Conservation (phyloP, 108 stramenopile genomes). For the Cylindrotheca fusiformis region DNA sequence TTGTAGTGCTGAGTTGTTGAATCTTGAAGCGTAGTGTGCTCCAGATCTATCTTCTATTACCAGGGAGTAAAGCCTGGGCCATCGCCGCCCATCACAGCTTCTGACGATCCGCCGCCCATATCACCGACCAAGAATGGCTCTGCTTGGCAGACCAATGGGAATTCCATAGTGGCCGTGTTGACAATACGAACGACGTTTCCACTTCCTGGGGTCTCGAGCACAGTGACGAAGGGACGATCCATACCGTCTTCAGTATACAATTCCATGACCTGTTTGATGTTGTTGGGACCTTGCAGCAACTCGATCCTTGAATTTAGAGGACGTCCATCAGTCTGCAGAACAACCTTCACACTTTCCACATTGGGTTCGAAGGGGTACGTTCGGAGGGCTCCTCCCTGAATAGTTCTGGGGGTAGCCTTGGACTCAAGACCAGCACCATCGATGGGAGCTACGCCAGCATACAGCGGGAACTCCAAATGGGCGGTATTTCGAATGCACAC, state of each 20-base stretch:
- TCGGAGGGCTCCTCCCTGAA: slow-evolving; percentile 26
- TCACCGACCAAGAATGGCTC: slow-evolving; percentile 57
- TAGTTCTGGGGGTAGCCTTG: slow-evolving; percentile 25
- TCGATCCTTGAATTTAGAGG: slow-evolving; percentile 82
- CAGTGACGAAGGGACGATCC: slow-evolving; percentile 78
- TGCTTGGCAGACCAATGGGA: slow-evolving; percentile 67
- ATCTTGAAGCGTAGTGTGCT: not conserved
- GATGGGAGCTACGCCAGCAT: slow-evolving; percentile 54
- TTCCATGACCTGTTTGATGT: slow-evolving; percentile 87
- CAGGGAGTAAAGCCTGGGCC: not conserved
- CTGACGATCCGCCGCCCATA: not conserved
- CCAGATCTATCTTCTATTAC: not conserved
- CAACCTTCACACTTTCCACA: slow-evolving; percentile 63
- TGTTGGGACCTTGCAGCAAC: slow-evolving; percentile 83
- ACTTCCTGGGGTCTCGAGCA: slow-evolving; percentile 78
- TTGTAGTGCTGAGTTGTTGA: not conserved
- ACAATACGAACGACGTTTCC: slow-evolving; percentile 85
- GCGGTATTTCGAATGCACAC: slow-evolving; percentile 76
- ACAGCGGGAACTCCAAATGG: slow-evolving; percentile 74
- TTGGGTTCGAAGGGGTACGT: slow-evolving; percentile 73
- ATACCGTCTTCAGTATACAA: slow-evolving; percentile 82
- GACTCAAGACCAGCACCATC: slow-evolving; percentile 14
- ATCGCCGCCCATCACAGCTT: not conserved
- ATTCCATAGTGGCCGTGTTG: slow-evolving; percentile 84
- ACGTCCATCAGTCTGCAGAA: slow-evolving; percentile 82